A percentile compares a stretch with the other conserved stretches of the same genome.
These are phyloP conservation scores for Neltuma alba DNA, from an alignment of 306 rosid genomes.

Conservation along the genomic window DNA sequence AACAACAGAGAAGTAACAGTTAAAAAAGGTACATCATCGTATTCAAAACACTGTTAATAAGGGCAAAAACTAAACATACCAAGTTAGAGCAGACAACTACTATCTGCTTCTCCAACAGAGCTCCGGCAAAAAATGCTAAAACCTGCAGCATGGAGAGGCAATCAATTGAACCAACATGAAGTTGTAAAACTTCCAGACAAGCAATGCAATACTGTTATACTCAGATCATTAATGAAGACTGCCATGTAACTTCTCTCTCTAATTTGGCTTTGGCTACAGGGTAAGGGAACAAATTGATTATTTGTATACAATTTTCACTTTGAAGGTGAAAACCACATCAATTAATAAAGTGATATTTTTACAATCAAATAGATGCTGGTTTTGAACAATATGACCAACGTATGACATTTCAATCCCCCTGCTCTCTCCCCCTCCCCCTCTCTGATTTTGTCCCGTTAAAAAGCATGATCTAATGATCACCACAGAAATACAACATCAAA, in stretches of 20 bases:
- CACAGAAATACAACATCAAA: constrained; percentile 12
- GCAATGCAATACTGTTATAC: constrained; percentile 19
- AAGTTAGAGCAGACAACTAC: constrained; percentile 86
- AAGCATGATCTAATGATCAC: constrained; percentile 5
- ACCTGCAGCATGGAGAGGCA: constrained; percentile 58
- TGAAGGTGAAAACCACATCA: constrained; percentile 1
- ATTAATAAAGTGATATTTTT: neutral
- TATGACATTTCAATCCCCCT: neutral
- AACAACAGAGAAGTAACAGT: constrained; percentile 18
- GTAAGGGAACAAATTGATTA: constrained; percentile 1
- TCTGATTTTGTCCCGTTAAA: neutral
- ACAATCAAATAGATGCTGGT: neutral
- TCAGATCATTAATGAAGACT: constrained; percentile 20
- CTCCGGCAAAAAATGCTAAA: constrained; percentile 84
- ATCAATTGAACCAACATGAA: constrained; percentile 29
- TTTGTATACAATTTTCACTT: constrained; percentile 11
- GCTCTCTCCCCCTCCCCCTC: neutral
- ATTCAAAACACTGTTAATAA: constrained; percentile 31
- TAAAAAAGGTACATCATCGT: constrained; percentile 12
- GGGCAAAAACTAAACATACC: constrained; percentile 53
- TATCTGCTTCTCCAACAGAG: constrained; percentile 90
- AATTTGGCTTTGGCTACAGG: constrained; percentile 22
- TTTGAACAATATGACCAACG: neutral
- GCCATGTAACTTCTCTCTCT: constrained; percentile 21
- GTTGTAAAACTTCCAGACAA: constrained; percentile 30